phyloP scores from a whole-genome alignment of 257 asterid genomes.

The Solanum chmielewskii region DNA sequence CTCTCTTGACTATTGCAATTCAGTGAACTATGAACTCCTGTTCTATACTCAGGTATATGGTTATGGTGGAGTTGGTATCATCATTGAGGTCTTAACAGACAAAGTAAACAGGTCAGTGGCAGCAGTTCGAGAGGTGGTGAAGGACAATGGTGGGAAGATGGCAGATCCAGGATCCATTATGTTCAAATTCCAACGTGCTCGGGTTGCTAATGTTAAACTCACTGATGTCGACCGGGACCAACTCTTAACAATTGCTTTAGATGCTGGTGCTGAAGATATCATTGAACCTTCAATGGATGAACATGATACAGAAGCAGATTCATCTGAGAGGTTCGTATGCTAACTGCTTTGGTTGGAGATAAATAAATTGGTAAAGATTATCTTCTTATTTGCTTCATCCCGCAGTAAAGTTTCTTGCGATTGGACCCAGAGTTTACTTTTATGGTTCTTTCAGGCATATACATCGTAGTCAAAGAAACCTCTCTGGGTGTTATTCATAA shows the following conservation, averaged over 20 bases:
- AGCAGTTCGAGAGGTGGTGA: slow-evolving; percentile 57
- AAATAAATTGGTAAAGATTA: not conserved
- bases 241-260: slow-evolving; percentile 71
- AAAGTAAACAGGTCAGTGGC: slow-evolving; percentile 76
- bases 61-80: slow-evolving; percentile 85
- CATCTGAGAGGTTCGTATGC: not conserved
- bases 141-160: slow-evolving; percentile 81
- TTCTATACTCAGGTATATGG: slow-evolving; percentile 60
- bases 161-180: slow-evolving; percentile 92
- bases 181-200: slow-evolving; percentile 75
- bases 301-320: slow-evolving; percentile 56
- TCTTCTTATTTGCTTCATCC: not conserved
- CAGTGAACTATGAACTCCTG: not conserved
- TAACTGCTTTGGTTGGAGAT: not conserved
- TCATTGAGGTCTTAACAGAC: slow-evolving; percentile 77
- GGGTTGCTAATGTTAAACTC: slow-evolving; percentile 61
- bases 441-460: not conserved
- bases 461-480: not conserved
- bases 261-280: slow-evolving; percentile 87
- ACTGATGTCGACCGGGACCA: slow-evolving; percentile 55
- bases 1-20: not conserved
- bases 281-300: slow-evolving; percentile 61
- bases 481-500: not conserved
- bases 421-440: not conserved
- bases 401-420: not conserved